Base-by-base conservation (phyloP, 1,139 yeast genomes). In the Blastobotrys elegans region DNA sequence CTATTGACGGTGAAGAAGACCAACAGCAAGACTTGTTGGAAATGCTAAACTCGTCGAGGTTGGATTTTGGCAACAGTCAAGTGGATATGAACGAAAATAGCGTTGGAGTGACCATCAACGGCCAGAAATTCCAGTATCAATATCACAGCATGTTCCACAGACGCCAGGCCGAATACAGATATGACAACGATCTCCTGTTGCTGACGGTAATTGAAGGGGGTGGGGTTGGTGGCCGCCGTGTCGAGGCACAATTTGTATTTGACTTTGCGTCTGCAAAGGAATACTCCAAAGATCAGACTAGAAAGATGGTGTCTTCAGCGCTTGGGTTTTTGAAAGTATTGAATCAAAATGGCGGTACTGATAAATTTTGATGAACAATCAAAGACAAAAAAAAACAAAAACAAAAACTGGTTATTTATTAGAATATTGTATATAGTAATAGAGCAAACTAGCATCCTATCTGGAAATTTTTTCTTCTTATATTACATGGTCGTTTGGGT, bases 131-230 rank as follows among this genome's bases (percentile, higher is more conserved):
- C 1, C 56, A 62, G 13, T 80, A 79, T 58, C 64, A 69, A 45
- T 76, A 74, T 55, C 68, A 75, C 46, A 65, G 70, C 36, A 60
- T 72, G 50, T 57, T 67, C 22, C 70, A 69, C 56, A 63, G 79
- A 41, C 67, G 76, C 31, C 77, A 74, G 49, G 60, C 76, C 40
- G 77, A 73, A 48, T 70, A 76, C 47, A 55, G 58, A 22, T 73
- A 61, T 50, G 56, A 62, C 2, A 61, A 60, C 14, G 64, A 69
- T 31, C 58, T 72, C 44, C 64, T 77, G 11, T 79, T 76, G 54
- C 65, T 75, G 47, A 70, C 73, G 48, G 59, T 71, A n/a, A 68
- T 75, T 16, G 83, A 80, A 53, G 82, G 83, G 1, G 84, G 84
- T 1, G 62, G 69, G 13, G 63, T 76, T 37, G 82, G 82, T 2